Conservation (phyloP, 352 stramenopile species). For the Globisporangium recalcitrans region DNA sequence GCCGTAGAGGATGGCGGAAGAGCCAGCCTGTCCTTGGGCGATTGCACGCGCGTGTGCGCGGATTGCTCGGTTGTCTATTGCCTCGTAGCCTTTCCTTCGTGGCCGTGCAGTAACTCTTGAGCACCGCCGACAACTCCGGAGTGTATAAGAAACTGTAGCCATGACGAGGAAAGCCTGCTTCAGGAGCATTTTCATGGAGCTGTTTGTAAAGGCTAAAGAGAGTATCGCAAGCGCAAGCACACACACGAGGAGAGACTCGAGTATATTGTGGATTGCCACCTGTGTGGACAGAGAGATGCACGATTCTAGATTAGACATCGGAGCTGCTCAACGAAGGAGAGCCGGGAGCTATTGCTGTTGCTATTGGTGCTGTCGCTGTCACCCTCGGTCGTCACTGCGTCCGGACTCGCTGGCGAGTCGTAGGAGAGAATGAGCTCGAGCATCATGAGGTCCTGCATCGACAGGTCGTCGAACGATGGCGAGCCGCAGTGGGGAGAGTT, state of each 20-base stretch:
- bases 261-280: background rate
- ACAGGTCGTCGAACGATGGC: background rate
- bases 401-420: background rate
- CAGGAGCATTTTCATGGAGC: too few relatives aligned
- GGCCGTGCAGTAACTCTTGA: too few relatives aligned
- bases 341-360: background rate
- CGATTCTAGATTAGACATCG: background rate
- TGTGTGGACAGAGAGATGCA: background rate
- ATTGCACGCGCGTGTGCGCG: too few relatives aligned
- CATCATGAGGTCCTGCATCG: conserved; percentile 4
- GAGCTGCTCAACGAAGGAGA: background rate
- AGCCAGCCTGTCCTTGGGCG: too few relatives aligned
- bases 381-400: background rate
- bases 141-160: too few relatives aligned
- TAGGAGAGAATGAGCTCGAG: conserved; percentile 2
- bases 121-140: too few relatives aligned
- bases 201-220: too few relatives aligned
- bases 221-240: background rate
- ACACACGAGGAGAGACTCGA: background rate
- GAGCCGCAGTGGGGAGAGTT: background rate
- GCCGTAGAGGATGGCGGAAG: too few relatives aligned
- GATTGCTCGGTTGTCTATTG: too few relatives aligned
- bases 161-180: too few relatives aligned
- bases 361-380: background rate
- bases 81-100: too few relatives aligned